These are phyloP conservation scores for Ilyonectria robusta DNA, from an alignment of 2,329 filamentous ascomycete genomes.

Conservation along the genomic window DNA sequence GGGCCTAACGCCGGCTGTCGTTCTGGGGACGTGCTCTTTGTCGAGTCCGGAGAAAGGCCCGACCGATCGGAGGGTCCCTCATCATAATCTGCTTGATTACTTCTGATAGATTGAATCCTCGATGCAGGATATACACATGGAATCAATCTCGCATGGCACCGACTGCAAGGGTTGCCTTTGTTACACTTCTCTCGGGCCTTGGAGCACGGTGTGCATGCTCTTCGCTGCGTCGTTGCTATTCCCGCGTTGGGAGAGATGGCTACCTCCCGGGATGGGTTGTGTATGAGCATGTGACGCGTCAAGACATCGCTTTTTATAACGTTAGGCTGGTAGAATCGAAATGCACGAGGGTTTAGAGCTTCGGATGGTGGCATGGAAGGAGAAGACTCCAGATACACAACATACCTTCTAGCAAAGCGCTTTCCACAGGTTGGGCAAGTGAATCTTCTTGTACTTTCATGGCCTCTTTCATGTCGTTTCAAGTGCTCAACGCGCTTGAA, in stretches of 20 bases:
- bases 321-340: neutral
- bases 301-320: slow-evolving; percentile 15
- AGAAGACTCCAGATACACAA: neutral
- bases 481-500: slow-evolving; percentile 30
- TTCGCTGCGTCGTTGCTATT: neutral
- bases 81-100: neutral
- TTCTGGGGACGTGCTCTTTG: slow-evolving; percentile 5
- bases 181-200: slow-evolving; percentile 37
- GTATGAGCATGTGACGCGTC: slow-evolving; percentile 3
- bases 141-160: slow-evolving; percentile 28
- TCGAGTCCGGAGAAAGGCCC: neutral
- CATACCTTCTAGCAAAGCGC: slow-evolving; percentile 21
- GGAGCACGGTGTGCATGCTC: slow-evolving; percentile 24
- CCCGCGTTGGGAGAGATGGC: neutral
- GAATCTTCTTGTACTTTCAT: slow-evolving; percentile 18
- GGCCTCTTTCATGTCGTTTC: slow-evolving; percentile 22
- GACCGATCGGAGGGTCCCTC: slow-evolving; percentile 4
- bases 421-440: slow-evolving; percentile 15
- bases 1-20: neutral
- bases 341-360: no score
- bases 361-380: neutral
- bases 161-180: slow-evolving; percentile 25
- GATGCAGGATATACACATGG: slow-evolving; percentile 24
- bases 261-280: neutral
- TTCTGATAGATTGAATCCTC: neutral